Evolutionary conservation across 2,329 filamentous ascomycete genomes (phyloP).

Genomic region (Alternaria solani): DNA sequence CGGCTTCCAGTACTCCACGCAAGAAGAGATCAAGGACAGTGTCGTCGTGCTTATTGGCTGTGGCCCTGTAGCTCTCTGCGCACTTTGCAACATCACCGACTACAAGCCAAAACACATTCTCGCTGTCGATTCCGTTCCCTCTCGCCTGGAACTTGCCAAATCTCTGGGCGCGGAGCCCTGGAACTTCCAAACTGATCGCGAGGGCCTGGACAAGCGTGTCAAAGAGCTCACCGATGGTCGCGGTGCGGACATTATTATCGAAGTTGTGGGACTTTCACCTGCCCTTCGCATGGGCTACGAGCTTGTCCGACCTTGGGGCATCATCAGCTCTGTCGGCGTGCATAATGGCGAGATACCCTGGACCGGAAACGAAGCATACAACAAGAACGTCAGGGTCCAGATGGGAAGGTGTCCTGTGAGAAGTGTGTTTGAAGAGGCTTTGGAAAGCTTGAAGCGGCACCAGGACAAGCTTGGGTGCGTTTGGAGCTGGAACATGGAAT

Average conservation of each 20-base stretch:
- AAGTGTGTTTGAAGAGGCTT: slow-evolving; percentile 58
- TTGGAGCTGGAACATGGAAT: too few species aligned
- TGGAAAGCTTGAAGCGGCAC: slow-evolving; percentile 57
- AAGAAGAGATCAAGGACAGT: slow-evolving; percentile 67
- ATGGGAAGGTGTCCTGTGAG: slow-evolving; percentile 61
- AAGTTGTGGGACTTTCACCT: slow-evolving; percentile 59
- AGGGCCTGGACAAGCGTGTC: slow-evolving; percentile 72
- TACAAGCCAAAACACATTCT: slow-evolving; percentile 78
- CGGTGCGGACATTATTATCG: slow-evolving; percentile 83
- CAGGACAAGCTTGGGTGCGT: slow-evolving; percentile 58
- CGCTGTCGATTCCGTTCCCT: slow-evolving; percentile 79
- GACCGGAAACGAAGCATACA: slow-evolving; percentile 59
- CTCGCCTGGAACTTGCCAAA: slow-evolving; percentile 75
- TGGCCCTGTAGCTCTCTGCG: slow-evolving; percentile 81
- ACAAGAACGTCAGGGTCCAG: slow-evolving; percentile 59
- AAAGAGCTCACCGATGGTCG: slow-evolving; percentile 78
- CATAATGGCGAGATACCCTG: slow-evolving; percentile 60
- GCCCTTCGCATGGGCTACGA: slow-evolving; percentile 59
- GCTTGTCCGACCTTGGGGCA: slow-evolving; percentile 59
- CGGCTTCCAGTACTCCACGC: slow-evolving; percentile 71
- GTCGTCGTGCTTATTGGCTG: slow-evolving; percentile 85
- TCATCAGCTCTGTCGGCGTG: slow-evolving; percentile 59
- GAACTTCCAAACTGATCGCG: slow-evolving; percentile 75
- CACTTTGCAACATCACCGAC: slow-evolving; percentile 78
- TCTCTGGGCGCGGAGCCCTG: slow-evolving; percentile 81